A percentile compares a stretch with the other conserved stretches of the same genome.
Evolutionary conservation across 345 rosid species (phyloP).

Genomic region (Draba incana): DNA sequence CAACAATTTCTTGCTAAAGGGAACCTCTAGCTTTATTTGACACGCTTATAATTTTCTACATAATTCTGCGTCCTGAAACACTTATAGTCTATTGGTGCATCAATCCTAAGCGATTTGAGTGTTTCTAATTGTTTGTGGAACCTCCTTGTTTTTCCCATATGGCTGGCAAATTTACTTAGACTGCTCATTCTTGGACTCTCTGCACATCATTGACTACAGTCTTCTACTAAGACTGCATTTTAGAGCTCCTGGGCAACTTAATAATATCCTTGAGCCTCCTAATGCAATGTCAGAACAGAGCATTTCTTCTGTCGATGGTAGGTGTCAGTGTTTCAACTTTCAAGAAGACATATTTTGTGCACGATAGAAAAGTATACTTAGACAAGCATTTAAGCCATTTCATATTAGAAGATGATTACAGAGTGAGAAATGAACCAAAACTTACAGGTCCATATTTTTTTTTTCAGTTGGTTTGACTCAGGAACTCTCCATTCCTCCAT

Average conservation of each 20-base stretch:
- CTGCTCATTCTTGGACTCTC: slow-evolving; percentile 78
- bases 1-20: neutral
- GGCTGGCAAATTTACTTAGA: slow-evolving; percentile 76
- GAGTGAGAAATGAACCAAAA: slow-evolving; percentile 10
- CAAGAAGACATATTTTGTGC: slow-evolving; percentile 3
- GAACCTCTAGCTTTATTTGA: neutral
- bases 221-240: slow-evolving; percentile 83
- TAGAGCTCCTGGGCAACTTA: slow-evolving; percentile 79
- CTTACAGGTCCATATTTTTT: neutral
- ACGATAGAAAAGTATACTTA: slow-evolving; percentile 1
- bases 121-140: neutral
- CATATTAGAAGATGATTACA: neutral
- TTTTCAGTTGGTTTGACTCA: slow-evolving; percentile 48
- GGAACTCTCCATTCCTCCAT: slow-evolving; percentile 63
- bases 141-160: neutral
- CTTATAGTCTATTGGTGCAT: slow-evolving; percentile 16
- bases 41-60: no score
- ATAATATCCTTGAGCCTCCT: slow-evolving; percentile 61
- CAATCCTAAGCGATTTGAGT: slow-evolving; percentile 1
- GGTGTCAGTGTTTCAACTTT: slow-evolving; percentile 32
- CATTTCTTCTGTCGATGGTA: slow-evolving; percentile 54
- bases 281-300: slow-evolving; percentile 45
- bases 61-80: neutral
- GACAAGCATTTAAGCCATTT: slow-evolving; percentile 4
- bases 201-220: slow-evolving; percentile 84